Conservation (phyloP, 2,329 filamentous ascomycete species). For the Lithohypha guttulata region DNA sequence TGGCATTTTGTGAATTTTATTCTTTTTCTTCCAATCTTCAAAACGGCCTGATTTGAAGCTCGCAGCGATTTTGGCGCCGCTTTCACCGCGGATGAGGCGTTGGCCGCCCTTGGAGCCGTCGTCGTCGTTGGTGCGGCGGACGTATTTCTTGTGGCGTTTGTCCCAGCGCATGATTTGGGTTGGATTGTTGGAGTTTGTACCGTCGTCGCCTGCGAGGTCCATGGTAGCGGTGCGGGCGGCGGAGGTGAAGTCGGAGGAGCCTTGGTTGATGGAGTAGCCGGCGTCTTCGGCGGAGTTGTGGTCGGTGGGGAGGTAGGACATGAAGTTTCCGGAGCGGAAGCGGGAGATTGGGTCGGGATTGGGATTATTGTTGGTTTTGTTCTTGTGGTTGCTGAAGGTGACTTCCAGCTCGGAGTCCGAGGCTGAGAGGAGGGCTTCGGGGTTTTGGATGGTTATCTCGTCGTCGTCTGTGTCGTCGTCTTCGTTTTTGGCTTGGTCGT, state of each 20-base stretch:
- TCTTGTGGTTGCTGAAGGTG: conserved; percentile 48
- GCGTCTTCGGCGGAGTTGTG: conserved; percentile 77
- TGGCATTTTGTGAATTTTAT: conserved; percentile 68
- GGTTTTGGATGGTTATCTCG: conserved; percentile 2
- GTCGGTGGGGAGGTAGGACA: conserved; percentile 82
- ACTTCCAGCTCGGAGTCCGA: conserved; percentile 55
- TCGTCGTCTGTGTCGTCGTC: conserved; percentile 35
- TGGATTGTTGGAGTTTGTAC: conserved; percentile 67
- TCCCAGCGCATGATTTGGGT: conserved; percentile 84
- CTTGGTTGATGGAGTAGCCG: conserved; percentile 80
- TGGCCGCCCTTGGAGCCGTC: conserved; percentile 67
- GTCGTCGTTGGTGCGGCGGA: conserved; percentile 81
- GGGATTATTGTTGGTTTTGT: conserved; percentile 33
- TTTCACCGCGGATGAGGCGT: conserved; percentile 75
- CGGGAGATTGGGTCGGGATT: conserved; percentile 39
- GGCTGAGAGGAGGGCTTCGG: conserved; percentile 28
- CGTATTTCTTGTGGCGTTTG: conserved; percentile 93
- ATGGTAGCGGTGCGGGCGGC: conserved; percentile 80
- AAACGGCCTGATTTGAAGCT: conserved; percentile 88
- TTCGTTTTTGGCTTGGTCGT: conserved; percentile 27
- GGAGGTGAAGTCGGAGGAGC: conserved; percentile 69
- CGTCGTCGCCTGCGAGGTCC: conserved; percentile 87
- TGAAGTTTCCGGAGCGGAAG: conserved; percentile 81
- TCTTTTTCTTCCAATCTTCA: conserved; percentile 79
- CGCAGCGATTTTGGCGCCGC: conserved; percentile 89